phyloP scores from a whole-genome alignment of 1,284 basidiomycete genomes.

The Trametes hirsuta region DNA sequence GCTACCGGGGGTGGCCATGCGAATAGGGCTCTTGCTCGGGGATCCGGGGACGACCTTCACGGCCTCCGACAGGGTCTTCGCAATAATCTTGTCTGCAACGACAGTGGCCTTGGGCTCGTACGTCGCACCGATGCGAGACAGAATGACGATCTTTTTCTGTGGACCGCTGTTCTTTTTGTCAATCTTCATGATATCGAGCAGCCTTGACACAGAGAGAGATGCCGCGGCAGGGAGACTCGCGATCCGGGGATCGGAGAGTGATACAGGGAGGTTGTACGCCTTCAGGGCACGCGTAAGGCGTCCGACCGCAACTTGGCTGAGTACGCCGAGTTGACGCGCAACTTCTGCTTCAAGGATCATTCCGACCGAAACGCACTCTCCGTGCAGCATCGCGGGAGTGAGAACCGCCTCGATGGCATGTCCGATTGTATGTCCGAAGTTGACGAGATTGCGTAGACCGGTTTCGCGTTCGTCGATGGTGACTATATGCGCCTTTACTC shows the following conservation, averaged over 20 bases:
- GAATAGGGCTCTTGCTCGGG: slow-evolving; percentile 70
- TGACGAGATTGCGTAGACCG: slow-evolving; percentile 93
- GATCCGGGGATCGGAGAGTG: slow-evolving; percentile 77
- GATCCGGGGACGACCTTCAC: slow-evolving; percentile 74
- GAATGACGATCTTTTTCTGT: slow-evolving; percentile 93
- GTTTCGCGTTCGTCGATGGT: slow-evolving; percentile 95
- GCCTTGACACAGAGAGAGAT: slow-evolving; percentile 76
- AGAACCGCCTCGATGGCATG: slow-evolving; percentile 95
- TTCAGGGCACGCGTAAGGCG: slow-evolving; percentile 83
- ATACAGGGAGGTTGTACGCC: slow-evolving; percentile 86
- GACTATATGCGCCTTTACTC: slow-evolving; percentile 94
- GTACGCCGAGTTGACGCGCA: slow-evolving; percentile 82
- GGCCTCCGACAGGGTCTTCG: slow-evolving; percentile 79
- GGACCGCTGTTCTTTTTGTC: slow-evolving; percentile 98
- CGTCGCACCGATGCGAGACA: slow-evolving; percentile 90
- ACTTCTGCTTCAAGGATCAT: slow-evolving; percentile 96
- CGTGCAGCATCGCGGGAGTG: slow-evolving; percentile 90
- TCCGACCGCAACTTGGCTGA: slow-evolving; percentile 89
- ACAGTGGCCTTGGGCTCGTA: slow-evolving; percentile 91
- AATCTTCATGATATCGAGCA: slow-evolving; percentile 92
- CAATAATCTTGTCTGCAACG: slow-evolving; percentile 81
- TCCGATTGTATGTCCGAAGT: slow-evolving; percentile 96
- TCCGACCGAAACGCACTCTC: slow-evolving; percentile 91
- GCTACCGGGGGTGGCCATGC: slow-evolving; percentile 92
- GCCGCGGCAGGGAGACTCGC: slow-evolving; percentile 71